Evolutionary conservation across 192 early-diverging fungal species (phyloP), one percentile per base, ranked within the genome.

Genomic region (Allomyces javanicus): DNA sequence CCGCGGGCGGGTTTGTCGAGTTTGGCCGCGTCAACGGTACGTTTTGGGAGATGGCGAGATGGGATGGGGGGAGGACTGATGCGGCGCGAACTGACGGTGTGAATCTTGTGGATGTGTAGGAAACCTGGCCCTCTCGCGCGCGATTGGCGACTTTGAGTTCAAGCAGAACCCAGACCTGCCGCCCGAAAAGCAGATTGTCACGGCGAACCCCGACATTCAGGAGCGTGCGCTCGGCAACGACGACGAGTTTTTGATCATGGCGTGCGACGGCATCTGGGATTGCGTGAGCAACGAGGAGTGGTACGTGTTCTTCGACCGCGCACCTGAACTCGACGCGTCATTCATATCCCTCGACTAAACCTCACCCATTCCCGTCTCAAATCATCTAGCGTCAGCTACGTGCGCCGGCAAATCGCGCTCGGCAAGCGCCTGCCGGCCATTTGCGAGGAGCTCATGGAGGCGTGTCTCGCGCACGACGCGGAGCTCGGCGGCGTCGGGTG

Each of bases 241-340:
- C 21, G 87, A 93, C 65, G 94, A 99, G 74, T 99, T 97, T 71
- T 67, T 99, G 58, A 90, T 97, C 3, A 63, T 99, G 55, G 96
- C 94, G 0, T 99, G 96, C 75, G 96, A 99, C 73, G 96, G 96
- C 50, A 99, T 99, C 70, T 99, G 94, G 94, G 96, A 99, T 75
- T 92, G 90, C 73, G 88, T 95, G 86, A 80, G 80, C 23, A 91
- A 88, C 73, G 90, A 96, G 70, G 80, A 94, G 33, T 40, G 33
- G 33, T 40, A 40, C 26, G 83, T 66, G 7, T 24, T 23, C n/a
- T 11, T 62, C 4, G 10, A 3, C 22, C 24, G 62, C 5, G 0
- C 22, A 62, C n/a, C 24, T 10, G n/a, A 24, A 62, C 62, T 7
- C 33, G 33, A 40, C 33, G 9, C 7, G 33, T 40, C 33, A 40